Evolutionary conservation across 108 stramenopile genomes (phyloP).

Genomic region (Aurantiochytrium sp.): DNA sequence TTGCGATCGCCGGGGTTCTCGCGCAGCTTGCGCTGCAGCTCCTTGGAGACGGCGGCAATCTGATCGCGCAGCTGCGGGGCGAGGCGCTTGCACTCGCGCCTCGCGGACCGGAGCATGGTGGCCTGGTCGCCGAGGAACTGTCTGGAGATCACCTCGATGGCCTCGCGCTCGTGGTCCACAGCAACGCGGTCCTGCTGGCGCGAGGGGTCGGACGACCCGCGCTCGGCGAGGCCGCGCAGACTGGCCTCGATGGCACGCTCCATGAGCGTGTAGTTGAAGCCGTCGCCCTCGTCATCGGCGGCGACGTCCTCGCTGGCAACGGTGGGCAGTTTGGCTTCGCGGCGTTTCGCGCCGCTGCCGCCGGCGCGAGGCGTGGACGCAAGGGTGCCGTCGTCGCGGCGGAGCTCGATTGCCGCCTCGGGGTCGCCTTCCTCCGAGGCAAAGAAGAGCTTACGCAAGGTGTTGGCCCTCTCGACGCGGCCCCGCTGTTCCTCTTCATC

Average conservation of each 20-base stretch:
- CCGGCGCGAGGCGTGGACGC: too few relatives aligned
- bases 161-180: neutral
- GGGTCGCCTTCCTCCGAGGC: neutral
- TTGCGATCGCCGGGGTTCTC: neutral
- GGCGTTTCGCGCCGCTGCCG: too few relatives aligned
- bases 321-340: too few relatives aligned
- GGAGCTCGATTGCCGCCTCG: neutral
- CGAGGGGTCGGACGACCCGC: neutral
- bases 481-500: neutral
- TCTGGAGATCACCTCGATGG: neutral
- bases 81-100: neutral
- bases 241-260: neutral
- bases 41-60: neutral
- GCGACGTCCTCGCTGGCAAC: too few relatives aligned
- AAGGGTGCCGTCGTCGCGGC: neutral
- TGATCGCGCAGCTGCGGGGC: neutral
- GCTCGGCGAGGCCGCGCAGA: neutral
- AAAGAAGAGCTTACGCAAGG: neutral
- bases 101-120: neutral
- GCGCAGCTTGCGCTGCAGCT: neutral
- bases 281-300: too few relatives aligned
- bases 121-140: neutral
- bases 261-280: too few relatives aligned
- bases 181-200: neutral
- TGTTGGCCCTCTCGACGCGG: neutral